phyloP scores from a whole-genome alignment of 2,329 filamentous ascomycete species.

The Fusarium citri region DNA sequence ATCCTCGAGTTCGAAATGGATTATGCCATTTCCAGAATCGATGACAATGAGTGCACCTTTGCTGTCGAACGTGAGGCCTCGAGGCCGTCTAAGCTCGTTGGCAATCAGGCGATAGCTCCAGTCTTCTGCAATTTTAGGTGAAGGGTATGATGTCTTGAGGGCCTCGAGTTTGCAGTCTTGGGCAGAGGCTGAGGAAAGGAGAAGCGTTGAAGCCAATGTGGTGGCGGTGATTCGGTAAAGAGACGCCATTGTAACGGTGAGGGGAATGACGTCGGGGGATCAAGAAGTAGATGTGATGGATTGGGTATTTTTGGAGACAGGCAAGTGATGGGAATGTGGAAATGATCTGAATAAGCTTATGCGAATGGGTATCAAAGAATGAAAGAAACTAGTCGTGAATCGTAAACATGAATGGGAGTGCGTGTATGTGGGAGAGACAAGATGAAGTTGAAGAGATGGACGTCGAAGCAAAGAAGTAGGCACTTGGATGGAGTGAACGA shows the following conservation, averaged over 20 bases:
- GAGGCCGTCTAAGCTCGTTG: conserved; percentile 56
- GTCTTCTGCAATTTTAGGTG: conserved; percentile 55
- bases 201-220: conserved; percentile 10
- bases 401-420: neutral
- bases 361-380: conserved; percentile 5
- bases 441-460: neutral
- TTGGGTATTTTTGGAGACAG: neutral
- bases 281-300: neutral
- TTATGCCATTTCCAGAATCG: conserved; percentile 57
- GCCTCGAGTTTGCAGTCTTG: conserved; percentile 37
- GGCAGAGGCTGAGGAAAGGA: conserved; percentile 15
- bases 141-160: conserved; percentile 51
- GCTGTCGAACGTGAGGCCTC: conserved; percentile 59
- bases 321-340: neutral
- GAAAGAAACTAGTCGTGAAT: conserved; percentile 5
- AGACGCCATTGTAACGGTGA: conserved; percentile 23
- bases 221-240: conserved; percentile 23
- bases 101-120: conserved; percentile 60
- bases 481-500: neutral
- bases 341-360: neutral
- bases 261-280: conserved; percentile 7
- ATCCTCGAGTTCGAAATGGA: conserved; percentile 56
- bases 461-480: neutral
- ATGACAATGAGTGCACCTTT: conserved; percentile 60
- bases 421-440: neutral